phyloP scores from a whole-genome alignment of 768 basidiomycete genomes.

The Xerocomus brunneocitrinus region DNA sequence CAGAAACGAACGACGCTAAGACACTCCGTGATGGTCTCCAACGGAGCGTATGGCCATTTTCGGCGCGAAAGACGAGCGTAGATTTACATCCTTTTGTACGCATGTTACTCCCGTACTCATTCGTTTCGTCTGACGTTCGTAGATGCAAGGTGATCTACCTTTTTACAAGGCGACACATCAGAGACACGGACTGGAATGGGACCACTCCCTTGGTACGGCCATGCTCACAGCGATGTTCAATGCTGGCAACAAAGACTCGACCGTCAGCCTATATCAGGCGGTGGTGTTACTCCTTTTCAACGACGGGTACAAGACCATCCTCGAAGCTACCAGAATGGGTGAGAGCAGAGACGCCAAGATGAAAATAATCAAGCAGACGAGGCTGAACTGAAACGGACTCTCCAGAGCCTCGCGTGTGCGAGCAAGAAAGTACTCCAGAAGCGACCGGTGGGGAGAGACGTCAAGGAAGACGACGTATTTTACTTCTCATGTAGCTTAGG shows the following conservation, averaged over 20 bases:
- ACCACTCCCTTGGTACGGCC: conserved; percentile 86
- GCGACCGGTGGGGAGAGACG: conserved; percentile 70
- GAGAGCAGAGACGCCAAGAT: conserved; percentile 21
- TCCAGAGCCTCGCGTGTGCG: conserved; percentile 33
- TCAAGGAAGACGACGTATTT: conserved; percentile 73
- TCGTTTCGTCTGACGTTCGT: conserved; percentile 8
- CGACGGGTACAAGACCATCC: conserved; percentile 64
- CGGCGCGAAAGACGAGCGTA: conserved; percentile 44
- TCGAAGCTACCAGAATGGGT: conserved; percentile 69
- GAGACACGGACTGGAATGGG: conserved; percentile 76
- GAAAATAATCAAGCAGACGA: conserved; percentile 44
- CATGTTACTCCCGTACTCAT: not conserved
- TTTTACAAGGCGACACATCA: conserved; percentile 82
- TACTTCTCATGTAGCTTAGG: conserved; percentile 35
- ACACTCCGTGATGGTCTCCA: conserved; percentile 70
- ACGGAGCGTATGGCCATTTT: conserved; percentile 84
- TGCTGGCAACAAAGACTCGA: conserved; percentile 73
- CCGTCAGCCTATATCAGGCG: conserved; percentile 87
- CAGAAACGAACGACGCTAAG: conserved; percentile 35
- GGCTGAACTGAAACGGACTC: conserved; percentile 69
- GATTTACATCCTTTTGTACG: conserved; percentile 53
- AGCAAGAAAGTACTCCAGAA: conserved; percentile 87
- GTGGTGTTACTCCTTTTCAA: conserved; percentile 87
- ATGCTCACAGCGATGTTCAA: conserved; percentile 69
- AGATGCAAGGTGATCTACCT: conserved; percentile 71